Evolutionary conservation across 2,329 filamentous ascomycete species (phyloP), one percentile per base, ranked within the genome.

Genomic region (Stagonosporopsis rhizophila): DNA sequence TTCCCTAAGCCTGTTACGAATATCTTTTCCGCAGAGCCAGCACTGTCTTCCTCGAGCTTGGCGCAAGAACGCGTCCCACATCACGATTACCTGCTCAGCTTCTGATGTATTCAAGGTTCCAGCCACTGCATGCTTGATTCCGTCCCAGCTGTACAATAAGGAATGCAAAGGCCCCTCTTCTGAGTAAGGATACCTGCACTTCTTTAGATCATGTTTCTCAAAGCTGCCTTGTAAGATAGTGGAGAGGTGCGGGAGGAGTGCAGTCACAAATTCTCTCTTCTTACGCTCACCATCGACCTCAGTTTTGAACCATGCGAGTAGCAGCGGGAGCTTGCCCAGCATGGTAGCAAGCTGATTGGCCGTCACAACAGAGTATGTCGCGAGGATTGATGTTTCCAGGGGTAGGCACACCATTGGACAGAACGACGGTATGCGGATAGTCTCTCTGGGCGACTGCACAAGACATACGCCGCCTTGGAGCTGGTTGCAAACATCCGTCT

Each of bases 401-500:
- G 60, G 25, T 4, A 67, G 22, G 2, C 59, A 59, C 14, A 64
- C 14, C 17, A 63, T 44, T 2, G 54, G 54, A 41, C 59, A 65
- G 37, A 58, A 61, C 11, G 66, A 61, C 7, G 66, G 64, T 4
- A 68, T 37, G 12, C 55, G 55, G 27, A 69, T 25, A 8, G 52
- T 44, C 14, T 66, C 60, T 2, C 64, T 56, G 17, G 44, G 44
- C 6, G 11, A 37, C 34, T 68, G 68, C 3, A 64, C 40, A 15
- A 65, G 49, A 7, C 44, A 46, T 1, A 70, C 56, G 5, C 65
- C 68, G 44, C 61, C 62, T 32, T 56, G 37, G 4, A 68, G 58
- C 4, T 54, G 7, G 5, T 22, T 4, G 12, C 45, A 20, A 9
- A 61, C 28, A n/a, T 54, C 20, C 7, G 53, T 23, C 3, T 44